Percentiles rank a stretch among this genome's conserved stretches.
These are phyloP conservation scores for Jatropha multifida DNA, from an alignment of 441 rosid species.

Conservation along the genomic window DNA sequence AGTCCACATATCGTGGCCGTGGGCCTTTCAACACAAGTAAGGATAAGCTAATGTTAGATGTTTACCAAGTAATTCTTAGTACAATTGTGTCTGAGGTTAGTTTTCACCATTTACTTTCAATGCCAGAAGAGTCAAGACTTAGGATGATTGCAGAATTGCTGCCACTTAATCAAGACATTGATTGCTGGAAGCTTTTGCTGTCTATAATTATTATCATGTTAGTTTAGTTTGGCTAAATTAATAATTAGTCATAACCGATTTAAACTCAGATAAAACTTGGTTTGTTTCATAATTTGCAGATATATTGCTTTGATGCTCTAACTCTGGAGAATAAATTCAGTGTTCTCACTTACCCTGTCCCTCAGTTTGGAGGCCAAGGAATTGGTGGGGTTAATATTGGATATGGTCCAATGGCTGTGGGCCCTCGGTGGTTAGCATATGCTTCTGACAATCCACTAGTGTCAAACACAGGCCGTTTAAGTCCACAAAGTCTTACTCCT, in stretches of 20 bases:
- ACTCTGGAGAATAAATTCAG: conserved; percentile 93
- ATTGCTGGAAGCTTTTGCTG: conserved; percentile 18
- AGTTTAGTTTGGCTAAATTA: conserved; percentile 19
- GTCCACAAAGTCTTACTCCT: conserved; percentile 93
- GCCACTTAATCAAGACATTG: conserved; percentile 13
- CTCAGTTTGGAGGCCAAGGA: conserved; percentile 83
- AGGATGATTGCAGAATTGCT: conserved; percentile 20
- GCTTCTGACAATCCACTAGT: conserved; percentile 79
- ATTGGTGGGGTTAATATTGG: conserved; percentile 70
- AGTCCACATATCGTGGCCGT: conserved; percentile 85
- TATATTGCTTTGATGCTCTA: conserved; percentile 88
- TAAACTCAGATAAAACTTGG: conserved; percentile 14
- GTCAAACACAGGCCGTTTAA: conserved; percentile 75
- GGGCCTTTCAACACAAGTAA: conserved; percentile 86
- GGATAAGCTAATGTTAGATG: conserved; percentile 21
- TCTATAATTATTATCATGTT: conserved; percentile 7
- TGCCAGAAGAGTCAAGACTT: conserved; percentile 15
- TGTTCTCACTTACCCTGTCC: conserved; percentile 91
- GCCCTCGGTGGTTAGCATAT: conserved; percentile 97
- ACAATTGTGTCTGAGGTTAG: not conserved
- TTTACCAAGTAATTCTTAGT: conserved; percentile 17
- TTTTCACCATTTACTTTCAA: conserved; percentile 6
- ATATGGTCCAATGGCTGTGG: conserved; percentile 96
- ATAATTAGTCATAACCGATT: conserved; percentile 6
- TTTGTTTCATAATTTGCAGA: conserved; percentile 44